Percentiles rank a stretch among this genome's conserved stretches.
These are phyloP conservation scores for Oryza meyeriana DNA, from an alignment of 176 grass and related monocot genomes.

Conservation along the genomic window DNA sequence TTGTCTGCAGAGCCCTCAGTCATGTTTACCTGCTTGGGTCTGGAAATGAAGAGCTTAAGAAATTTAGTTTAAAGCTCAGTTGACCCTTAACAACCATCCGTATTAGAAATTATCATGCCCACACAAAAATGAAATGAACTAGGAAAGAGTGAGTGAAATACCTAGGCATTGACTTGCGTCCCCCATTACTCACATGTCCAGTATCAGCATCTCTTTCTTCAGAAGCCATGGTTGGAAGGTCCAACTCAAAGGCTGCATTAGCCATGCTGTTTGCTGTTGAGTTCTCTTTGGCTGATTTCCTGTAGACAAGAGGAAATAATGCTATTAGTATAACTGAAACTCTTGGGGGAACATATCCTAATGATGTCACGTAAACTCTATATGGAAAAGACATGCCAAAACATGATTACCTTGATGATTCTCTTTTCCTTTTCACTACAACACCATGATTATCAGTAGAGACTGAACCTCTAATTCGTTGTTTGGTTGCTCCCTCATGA, in stretches of 20 bases:
- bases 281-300: constrained; percentile 28
- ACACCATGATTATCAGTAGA: constrained; percentile 9
- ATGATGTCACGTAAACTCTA: background rate
- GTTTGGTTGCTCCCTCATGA: background rate
- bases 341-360: background rate
- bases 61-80: background rate
- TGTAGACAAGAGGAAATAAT: background rate
- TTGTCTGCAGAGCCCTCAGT: constrained; percentile 15
- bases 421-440: constrained; percentile 30
- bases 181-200: constrained; percentile 22
- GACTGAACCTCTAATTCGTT: constrained; percentile 10
- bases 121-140: background rate
- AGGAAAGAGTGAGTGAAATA: constrained; percentile 7
- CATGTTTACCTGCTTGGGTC: constrained; percentile 31
- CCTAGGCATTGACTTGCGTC: constrained; percentile 34
- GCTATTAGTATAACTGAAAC: background rate
- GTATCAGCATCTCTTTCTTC: constrained; percentile 23
- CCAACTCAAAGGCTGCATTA: constrained; percentile 8
- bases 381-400: background rate
- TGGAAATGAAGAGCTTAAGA: background rate
- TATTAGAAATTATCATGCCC: background rate
- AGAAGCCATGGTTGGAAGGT: constrained; percentile 15
- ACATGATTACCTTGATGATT: constrained; percentile 35
- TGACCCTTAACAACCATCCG: background rate
- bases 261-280: constrained; percentile 6